Evolutionary conservation across 768 basidiomycete species (phyloP), one percentile per base, ranked within the genome.

Genomic region (Collybiopsis luxurians): DNA sequence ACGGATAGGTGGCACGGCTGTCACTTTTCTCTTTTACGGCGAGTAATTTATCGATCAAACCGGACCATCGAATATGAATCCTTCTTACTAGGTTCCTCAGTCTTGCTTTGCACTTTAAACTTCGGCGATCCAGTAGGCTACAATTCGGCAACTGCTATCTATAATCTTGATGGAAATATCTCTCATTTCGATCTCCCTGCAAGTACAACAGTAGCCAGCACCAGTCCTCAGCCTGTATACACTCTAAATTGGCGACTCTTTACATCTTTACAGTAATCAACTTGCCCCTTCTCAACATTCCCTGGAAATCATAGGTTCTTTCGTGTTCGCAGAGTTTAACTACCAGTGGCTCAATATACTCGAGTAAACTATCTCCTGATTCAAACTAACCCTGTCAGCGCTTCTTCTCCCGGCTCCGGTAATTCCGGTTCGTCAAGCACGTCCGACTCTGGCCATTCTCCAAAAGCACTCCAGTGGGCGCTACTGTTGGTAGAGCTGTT

Each of bases 291-390:
- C 40, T 5, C 40, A 42, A 13, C 53, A 54, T 34, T 15, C 39
- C 24, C 7, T 54, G 10, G 28, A 44, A 7, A 26, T 54, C 12
- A 26, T n/a, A 11, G 43, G 27, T 27, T 31, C 53, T 42, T 34
- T 6, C 13, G 31, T 5, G 5, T 54, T 21, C 15, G 28, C n/a
- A 23, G 27, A 13, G 10, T 38, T 30, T 3, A 19, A 21, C 28
- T 40, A 36, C 12, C 53, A 54, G 24, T 54, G 24, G 11, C 43
- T 54, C 19, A n/a, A 9, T 24, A 42, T 54, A n/a, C n/a, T n/a
- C n/a, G n/a, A n/a, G n/a, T n/a, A 39, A 26, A 42, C n/a, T 54
- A 54, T 54, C 43, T 54, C 11, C 21, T 54, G 15, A 45, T 54
- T 19, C n/a, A 42, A 31, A 54, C 53, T 0, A 42, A 54, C 27